These are phyloP conservation scores for Macrolepiota albuminosa DNA, from an alignment of 768 basidiomycete species.

Conservation along the genomic window DNA sequence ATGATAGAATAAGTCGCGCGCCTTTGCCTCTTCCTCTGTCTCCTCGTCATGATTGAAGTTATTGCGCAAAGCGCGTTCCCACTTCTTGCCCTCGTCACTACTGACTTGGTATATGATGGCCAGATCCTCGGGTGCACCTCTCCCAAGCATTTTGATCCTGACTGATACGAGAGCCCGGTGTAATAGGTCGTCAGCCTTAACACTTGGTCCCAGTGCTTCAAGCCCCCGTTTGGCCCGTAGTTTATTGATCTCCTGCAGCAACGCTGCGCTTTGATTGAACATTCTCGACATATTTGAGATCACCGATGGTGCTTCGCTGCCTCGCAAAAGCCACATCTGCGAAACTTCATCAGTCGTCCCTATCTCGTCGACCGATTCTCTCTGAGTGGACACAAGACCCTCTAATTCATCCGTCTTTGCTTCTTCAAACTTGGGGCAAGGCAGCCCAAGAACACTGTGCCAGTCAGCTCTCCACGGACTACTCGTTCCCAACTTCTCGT, in stretches of 20 bases:
- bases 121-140: constrained; percentile 73
- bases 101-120: constrained; percentile 65
- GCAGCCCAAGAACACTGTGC: constrained; percentile 60
- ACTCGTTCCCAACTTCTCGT: constrained; percentile 52
- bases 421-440: constrained; percentile 7
- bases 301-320: constrained; percentile 42
- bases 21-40: constrained; percentile 25
- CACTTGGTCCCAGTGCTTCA: constrained; percentile 25
- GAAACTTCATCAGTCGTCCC: constrained; percentile 13
- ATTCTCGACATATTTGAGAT: constrained; percentile 34
- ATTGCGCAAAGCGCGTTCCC: constrained; percentile 32
- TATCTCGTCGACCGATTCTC: constrained; percentile 34
- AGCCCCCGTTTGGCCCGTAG: constrained; percentile 54
- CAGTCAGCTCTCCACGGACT: constrained; percentile 81
- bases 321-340: constrained; percentile 69
- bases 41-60: constrained; percentile 18
- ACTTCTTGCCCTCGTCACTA: constrained; percentile 46
- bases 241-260: constrained; percentile 54
- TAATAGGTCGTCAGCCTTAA: constrained; percentile 42
- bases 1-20: not conserved
- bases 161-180: constrained; percentile 66
- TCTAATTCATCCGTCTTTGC: constrained; percentile 13
- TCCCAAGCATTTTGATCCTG: constrained; percentile 49
- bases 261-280: constrained; percentile 35
- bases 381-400: constrained; percentile 54